Conservation (phyloP, 192 early-diverging fungal genomes). For the Jimgerdemannia lactiflua region DNA sequence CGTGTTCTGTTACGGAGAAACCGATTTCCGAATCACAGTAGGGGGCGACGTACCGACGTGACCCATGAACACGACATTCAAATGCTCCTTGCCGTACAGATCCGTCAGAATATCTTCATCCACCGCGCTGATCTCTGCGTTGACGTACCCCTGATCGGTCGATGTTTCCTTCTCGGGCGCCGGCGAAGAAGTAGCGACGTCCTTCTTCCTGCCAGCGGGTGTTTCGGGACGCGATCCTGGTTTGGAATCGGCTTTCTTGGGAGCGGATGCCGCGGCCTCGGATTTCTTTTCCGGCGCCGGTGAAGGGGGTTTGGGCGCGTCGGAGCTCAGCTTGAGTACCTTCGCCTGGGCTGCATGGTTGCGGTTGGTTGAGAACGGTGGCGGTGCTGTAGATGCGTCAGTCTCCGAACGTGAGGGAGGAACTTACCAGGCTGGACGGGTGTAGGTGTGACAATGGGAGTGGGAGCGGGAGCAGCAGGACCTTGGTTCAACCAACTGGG, state of each 20-base stretch:
- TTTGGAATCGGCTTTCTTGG: constrained; percentile 30
- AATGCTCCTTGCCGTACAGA: constrained; percentile 87
- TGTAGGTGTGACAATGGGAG: constrained; percentile 6
- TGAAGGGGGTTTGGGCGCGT: neutral
- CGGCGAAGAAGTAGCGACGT: constrained; percentile 23
- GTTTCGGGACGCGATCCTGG: constrained; percentile 13
- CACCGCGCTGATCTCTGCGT: constrained; percentile 48
- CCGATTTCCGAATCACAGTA: neutral
- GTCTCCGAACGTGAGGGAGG: neutral
- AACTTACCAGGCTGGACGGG: constrained; percentile 4
- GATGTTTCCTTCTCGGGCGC: constrained; percentile 19
- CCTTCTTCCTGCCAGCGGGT: constrained; percentile 18
- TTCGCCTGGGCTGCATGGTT: constrained; percentile 14
- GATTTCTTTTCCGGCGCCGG: constrained; percentile 4
- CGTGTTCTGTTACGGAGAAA: too few relatives aligned
- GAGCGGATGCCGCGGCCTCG: constrained; percentile 9
- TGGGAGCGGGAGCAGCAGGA: constrained; percentile 40
- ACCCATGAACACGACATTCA: constrained; percentile 98
- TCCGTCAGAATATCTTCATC: constrained; percentile 60
- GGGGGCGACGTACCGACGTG: constrained; percentile 69
- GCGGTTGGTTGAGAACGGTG: constrained; percentile 2
- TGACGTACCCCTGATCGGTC: constrained; percentile 30
- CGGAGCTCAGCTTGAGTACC: constrained; percentile 19
- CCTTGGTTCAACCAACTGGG: constrained; percentile 53
- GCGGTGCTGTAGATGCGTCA: neutral